Percentiles rank a stretch among this genome's conserved stretches.
Conservation (phyloP, 176 grass and related monocot genomes). For the Carex scoparia region DNA sequence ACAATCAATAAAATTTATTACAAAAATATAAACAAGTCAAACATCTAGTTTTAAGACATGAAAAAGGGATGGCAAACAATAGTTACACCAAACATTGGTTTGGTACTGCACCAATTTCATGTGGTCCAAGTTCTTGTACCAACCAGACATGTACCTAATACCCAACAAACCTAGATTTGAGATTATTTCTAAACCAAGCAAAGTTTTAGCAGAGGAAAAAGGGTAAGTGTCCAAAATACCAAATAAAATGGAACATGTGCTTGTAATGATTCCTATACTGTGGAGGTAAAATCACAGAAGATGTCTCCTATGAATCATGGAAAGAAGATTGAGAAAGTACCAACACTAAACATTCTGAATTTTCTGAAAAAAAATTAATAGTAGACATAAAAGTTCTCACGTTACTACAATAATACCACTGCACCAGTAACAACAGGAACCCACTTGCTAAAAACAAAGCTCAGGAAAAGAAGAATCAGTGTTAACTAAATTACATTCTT, state of each 20-base stretch:
- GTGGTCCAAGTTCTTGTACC: constrained; percentile 21
- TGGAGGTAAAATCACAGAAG: constrained; percentile 3
- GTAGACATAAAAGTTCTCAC: neutral
- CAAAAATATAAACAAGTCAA: constrained; percentile 1
- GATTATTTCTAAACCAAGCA: constrained; percentile 23
- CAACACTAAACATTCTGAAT: neutral
- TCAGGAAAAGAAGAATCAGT: neutral
- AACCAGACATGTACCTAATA: constrained; percentile 19
- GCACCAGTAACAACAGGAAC: neutral
- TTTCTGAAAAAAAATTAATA: neutral
- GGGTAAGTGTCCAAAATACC: constrained; percentile 2
- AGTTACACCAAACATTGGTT: constrained; percentile 6
- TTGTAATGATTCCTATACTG: constrained; percentile 1
- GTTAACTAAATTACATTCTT: neutral
- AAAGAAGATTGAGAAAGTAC: neutral
- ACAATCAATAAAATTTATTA: neutral
- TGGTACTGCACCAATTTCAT: constrained; percentile 6
- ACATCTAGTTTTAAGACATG: neutral
- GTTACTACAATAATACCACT: neutral
- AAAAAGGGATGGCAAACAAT: neutral
- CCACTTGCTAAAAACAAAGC: neutral
- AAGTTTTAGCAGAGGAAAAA: constrained; percentile 18
- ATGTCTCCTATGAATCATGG: neutral
- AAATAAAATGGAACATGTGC: constrained; percentile 10
- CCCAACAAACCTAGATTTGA: constrained; percentile 16